These are phyloP conservation scores for Silene uniflora DNA, from an alignment of 148 eudicot species.

Conservation along the genomic window DNA sequence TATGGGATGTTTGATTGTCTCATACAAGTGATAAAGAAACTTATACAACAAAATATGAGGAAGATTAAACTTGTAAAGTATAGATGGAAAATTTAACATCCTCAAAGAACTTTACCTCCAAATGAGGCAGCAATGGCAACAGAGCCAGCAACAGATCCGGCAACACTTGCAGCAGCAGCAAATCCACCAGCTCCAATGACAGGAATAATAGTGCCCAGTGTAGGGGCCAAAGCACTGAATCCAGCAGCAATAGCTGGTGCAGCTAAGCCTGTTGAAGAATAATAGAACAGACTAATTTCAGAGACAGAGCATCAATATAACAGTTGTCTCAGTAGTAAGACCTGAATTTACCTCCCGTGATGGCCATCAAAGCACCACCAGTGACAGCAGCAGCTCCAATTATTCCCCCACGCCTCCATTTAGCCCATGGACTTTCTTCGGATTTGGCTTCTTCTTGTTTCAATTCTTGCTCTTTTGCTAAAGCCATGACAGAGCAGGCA, in stretches of 20 bases:
- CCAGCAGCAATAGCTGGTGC: conserved; percentile 99
- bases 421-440: conserved; percentile 58
- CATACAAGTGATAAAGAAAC: not conserved
- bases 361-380: conserved; percentile 92
- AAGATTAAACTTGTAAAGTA: not conserved
- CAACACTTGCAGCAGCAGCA: conserved; percentile 96
- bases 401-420: conserved; percentile 94
- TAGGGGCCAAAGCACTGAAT: conserved; percentile 91
- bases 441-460: conserved; percentile 46
- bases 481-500: conserved; percentile 96
- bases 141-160: conserved; percentile 94
- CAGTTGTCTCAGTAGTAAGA: not conserved
- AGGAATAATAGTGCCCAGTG: conserved; percentile 86
- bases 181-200: conserved; percentile 93
- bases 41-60: not conserved
- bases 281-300: conserved; percentile 8
- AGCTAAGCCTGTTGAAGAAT: conserved; percentile 71
- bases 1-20: not conserved
- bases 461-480: conserved; percentile 55
- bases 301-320: not conserved
- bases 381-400: conserved; percentile 97
- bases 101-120: conserved; percentile 56
- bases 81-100: not conserved
- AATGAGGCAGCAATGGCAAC: conserved; percentile 99
- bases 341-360: conserved; percentile 72